Base-by-base conservation (phyloP, 2,329 filamentous ascomycete species). In the Penicillium sp. region DNA sequence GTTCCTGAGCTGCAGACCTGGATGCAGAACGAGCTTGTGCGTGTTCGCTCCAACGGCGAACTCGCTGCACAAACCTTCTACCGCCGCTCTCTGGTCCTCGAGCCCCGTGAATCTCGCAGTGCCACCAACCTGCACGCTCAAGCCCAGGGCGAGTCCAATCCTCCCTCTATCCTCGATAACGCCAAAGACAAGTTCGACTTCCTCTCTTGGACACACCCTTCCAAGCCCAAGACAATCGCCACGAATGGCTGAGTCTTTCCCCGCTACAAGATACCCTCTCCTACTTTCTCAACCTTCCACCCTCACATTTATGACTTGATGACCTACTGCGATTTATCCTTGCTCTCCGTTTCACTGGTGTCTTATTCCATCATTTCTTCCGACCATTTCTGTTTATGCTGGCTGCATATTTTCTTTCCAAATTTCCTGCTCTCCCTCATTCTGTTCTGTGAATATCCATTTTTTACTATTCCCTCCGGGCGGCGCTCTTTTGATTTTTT, bases 1-100 rank as follows among this genome's bases (percentile, higher is more conserved):
- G 79, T 97, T 3, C 85, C 89, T 0, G 93, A 97, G 63, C 82
- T 99, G 69, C 93, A 97, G 69, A 87, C 93, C 20, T 99, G 93
- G 93, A 85, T 99, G 70, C 84, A 92, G 56, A 81, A 84, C 18
- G 89, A 97, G 70, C 85, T 97, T 44, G 78, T 84, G 40, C 85
- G 88, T 23, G 90, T 97, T 39, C 88, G 89, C 51, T 81, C 76
- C 10, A 80, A 77, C 17, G 83, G 84, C 46, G 80, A 85, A 49
- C 80, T 82, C 54, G 85, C 84, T 61, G 80, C 86, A 12, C 83
- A 86, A 58, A 81, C 79, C 56, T 85, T 87, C 69, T 95, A 96
- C 71, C 86, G 91, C 59, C 91, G 93, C 67, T 95, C 90, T 54
- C 79, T 96, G 37, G 75, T 92, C 23, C 80, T 96, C 20, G 92